These are phyloP conservation scores for Penicillium taxi DNA, from an alignment of 495 filamentous ascomycete species.

Conservation along the genomic window DNA sequence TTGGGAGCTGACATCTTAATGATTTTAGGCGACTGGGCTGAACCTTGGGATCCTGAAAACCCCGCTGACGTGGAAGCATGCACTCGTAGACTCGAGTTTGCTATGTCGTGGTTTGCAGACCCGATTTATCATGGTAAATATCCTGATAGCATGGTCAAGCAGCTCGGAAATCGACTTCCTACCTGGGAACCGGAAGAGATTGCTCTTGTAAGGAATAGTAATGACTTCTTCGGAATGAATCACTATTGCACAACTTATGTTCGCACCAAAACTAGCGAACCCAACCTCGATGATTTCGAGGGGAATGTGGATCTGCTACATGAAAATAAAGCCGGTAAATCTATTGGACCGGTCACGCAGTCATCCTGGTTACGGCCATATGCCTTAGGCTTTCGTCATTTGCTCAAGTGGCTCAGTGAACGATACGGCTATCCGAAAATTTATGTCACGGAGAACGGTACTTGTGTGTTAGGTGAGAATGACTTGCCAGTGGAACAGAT, in stretches of 20 bases:
- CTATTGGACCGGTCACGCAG: slow-evolving; percentile 67
- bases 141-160: slow-evolving; percentile 66
- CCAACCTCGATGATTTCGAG: slow-evolving; percentile 56
- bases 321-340: slow-evolving; percentile 58
- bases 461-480: slow-evolving; percentile 69
- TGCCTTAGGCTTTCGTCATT: slow-evolving; percentile 63
- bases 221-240: slow-evolving; percentile 82
- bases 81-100: slow-evolving; percentile 47
- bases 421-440: slow-evolving; percentile 66
- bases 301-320: slow-evolving; percentile 63
- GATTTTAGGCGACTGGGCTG: slow-evolving; percentile 51
- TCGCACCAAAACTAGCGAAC: slow-evolving; percentile 53
- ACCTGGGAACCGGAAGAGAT: slow-evolving; percentile 56
- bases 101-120: slow-evolving; percentile 57
- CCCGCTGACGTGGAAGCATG: slow-evolving; percentile 43
- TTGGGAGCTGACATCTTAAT: neutral
- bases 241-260: slow-evolving; percentile 81
- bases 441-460: slow-evolving; percentile 79
- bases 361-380: slow-evolving; percentile 67
- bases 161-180: slow-evolving; percentile 62
- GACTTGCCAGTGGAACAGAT: slow-evolving; percentile 60
- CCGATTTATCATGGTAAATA: slow-evolving; percentile 70
- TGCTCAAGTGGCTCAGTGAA: slow-evolving; percentile 72
- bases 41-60: slow-evolving; percentile 46
- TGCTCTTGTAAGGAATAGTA: slow-evolving; percentile 62